Evolutionary conservation across 768 basidiomycete species (phyloP).

Genomic region (Leccinum imitatum): DNA sequence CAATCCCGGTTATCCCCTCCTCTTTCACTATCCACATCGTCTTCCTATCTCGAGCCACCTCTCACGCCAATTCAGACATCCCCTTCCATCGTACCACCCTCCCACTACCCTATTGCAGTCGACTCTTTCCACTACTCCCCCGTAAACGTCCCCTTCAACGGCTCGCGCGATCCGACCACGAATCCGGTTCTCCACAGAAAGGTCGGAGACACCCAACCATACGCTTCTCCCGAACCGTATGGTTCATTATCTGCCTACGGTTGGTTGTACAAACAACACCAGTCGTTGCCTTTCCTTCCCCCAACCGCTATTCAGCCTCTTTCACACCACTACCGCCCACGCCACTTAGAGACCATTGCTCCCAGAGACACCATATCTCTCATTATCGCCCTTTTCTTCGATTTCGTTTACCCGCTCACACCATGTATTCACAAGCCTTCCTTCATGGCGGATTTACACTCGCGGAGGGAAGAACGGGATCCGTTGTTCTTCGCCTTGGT

Average conservation of each 20-base stretch:
- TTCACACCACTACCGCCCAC: slow-evolving; percentile 70
- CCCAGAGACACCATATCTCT: slow-evolving; percentile 78
- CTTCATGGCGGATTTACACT: slow-evolving; percentile 86
- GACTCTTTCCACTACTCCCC: slow-evolving; percentile 49
- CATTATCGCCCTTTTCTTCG: slow-evolving; percentile 87
- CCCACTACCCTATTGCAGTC: too few species aligned
- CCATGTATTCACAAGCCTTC: slow-evolving; percentile 90
- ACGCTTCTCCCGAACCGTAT: slow-evolving; percentile 50
- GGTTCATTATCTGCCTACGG: slow-evolving; percentile 66
- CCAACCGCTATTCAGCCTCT: slow-evolving; percentile 55
- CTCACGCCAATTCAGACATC: too few species aligned
- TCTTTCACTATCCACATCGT: too few species aligned
- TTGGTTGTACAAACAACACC: slow-evolving; percentile 71
- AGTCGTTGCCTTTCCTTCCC: slow-evolving; percentile 42
- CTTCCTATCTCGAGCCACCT: too few species aligned
- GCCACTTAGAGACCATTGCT: slow-evolving; percentile 78
- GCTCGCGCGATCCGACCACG: slow-evolving; percentile 36
- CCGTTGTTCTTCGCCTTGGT: slow-evolving; percentile 90
- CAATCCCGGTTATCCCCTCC: too few species aligned
- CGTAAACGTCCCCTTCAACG: slow-evolving; percentile 37
- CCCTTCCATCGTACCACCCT: too few species aligned
- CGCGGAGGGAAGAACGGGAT: slow-evolving; percentile 78
- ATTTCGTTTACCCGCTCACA: slow-evolving; percentile 89
- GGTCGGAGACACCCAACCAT: slow-evolving; percentile 44
- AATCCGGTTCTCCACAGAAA: slow-evolving; percentile 38